These are phyloP conservation scores for Phytopythium ostracodes DNA, from an alignment of 352 stramenopile species.

Conservation along the genomic window DNA sequence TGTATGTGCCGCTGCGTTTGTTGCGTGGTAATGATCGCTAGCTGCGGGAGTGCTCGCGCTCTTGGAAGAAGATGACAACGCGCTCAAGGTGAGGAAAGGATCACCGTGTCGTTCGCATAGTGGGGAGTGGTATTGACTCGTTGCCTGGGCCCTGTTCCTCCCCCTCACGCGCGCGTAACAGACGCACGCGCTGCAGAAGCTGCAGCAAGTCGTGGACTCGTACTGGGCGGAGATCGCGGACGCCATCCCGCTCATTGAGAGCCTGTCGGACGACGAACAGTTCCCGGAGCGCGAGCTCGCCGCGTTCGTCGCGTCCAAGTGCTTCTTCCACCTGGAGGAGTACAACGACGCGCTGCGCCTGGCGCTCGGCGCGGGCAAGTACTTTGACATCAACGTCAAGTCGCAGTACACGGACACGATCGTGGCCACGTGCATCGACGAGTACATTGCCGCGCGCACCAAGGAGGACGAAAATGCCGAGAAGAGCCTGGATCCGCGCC, in stretches of 20 bases:
- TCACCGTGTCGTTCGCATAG: conserved; percentile 10
- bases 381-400: conserved; percentile 93
- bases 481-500: conserved; percentile 83
- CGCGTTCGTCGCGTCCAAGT: conserved; percentile 90
- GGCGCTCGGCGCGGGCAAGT: conserved; percentile 92
- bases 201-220: conserved; percentile 91
- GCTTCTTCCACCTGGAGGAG: conserved; percentile 99
- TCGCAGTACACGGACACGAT: conserved; percentile 98
- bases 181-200: conserved; percentile 89
- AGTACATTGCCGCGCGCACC: conserved; percentile 91
- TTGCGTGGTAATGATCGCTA: conserved; percentile 19
- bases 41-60: conserved; percentile 86
- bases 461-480: conserved; percentile 76
- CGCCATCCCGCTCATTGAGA: conserved; percentile 90
- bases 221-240: conserved; percentile 94
- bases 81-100: conserved; percentile 49
- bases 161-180: conserved; percentile 19
- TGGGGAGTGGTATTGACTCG: neutral
- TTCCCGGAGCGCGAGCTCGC: conserved; percentile 91
- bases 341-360: conserved; percentile 94
- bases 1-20: neutral
- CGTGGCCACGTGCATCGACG: conserved; percentile 96
- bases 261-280: conserved; percentile 90
- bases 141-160: neutral
- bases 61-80: conserved; percentile 90